phyloP scores from a whole-genome alignment of 208 protist genomes.

The Trypanosoma mega region DNA sequence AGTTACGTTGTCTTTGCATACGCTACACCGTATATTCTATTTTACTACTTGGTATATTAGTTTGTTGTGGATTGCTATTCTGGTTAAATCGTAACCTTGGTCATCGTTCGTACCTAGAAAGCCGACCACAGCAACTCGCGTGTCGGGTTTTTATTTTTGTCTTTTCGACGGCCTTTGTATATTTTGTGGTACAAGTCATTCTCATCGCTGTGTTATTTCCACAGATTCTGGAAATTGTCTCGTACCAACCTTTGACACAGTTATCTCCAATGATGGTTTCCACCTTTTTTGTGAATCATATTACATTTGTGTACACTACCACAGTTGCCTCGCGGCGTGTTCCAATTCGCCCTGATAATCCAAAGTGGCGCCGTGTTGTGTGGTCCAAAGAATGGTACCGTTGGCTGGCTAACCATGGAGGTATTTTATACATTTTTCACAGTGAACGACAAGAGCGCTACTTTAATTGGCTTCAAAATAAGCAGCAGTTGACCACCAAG shows the following conservation, averaged over 20 bases:
- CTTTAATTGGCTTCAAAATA: constrained; percentile 56
- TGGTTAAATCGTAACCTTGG: constrained; percentile 60
- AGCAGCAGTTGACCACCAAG: background rate
- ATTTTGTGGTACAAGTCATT: constrained; percentile 51
- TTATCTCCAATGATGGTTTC: constrained; percentile 64
- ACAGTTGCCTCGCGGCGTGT: constrained; percentile 50
- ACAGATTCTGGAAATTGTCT: constrained; percentile 55
- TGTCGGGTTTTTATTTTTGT: constrained; percentile 84
- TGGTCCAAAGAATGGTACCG: constrained; percentile 78
- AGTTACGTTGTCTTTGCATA: constrained; percentile 30
- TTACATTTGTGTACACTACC: constrained; percentile 77
- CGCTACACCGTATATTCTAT: constrained; percentile 31
- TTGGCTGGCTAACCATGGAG: constrained; percentile 76
- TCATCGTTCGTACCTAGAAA: constrained; percentile 63
- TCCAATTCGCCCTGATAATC: constrained; percentile 58
- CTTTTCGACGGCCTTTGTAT: constrained; percentile 55
- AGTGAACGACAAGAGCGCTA: constrained; percentile 67
- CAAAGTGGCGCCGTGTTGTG: constrained; percentile 56
- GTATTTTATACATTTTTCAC: constrained; percentile 79
- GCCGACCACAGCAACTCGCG: constrained; percentile 74
- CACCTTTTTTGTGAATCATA: constrained; percentile 65
- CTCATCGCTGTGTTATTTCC: constrained; percentile 46
- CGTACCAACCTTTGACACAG: constrained; percentile 68
- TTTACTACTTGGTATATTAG: constrained; percentile 49
- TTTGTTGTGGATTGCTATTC: constrained; percentile 45